Evolutionary conservation across 2,329 filamentous ascomycete genomes (phyloP).

Genomic region (Paracoccidioides lutzii): DNA sequence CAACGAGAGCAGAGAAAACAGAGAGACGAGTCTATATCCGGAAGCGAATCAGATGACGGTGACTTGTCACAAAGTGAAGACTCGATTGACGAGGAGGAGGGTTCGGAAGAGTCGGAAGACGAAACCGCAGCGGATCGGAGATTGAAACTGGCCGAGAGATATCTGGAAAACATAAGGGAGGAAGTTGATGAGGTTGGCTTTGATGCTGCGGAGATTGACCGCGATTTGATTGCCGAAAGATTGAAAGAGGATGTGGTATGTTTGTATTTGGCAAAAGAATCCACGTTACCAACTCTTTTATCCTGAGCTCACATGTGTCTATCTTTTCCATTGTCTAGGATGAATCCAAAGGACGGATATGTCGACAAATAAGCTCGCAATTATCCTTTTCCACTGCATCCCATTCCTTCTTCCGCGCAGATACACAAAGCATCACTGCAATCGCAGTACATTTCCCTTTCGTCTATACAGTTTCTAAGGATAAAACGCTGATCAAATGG

Average conservation of each 20-base stretch:
- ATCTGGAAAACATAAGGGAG: constrained; percentile 77
- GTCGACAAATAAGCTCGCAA: constrained; percentile 62
- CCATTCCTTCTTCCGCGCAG: constrained; percentile 63
- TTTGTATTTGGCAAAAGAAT: constrained; percentile 5
- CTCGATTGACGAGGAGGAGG: constrained; percentile 34
- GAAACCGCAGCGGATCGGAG: constrained; percentile 86
- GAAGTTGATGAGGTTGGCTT: constrained; percentile 78
- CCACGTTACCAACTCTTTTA: constrained; percentile 3
- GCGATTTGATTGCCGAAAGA: constrained; percentile 79
- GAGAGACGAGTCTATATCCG: constrained; percentile 72
- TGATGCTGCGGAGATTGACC: constrained; percentile 85
- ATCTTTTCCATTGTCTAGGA: constrained; percentile 32
- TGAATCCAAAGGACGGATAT: constrained; percentile 80
- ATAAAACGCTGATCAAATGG: constrained; percentile 80
- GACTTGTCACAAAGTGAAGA: constrained; percentile 36
- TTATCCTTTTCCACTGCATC: constrained; percentile 56
- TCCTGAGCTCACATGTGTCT: neutral
- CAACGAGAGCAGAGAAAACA: constrained; percentile 28
- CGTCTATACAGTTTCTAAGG: constrained; percentile 80
- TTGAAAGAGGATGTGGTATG: constrained; percentile 73
- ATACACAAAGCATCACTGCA: constrained; percentile 64
- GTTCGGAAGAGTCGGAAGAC: constrained; percentile 50
- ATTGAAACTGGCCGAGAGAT: constrained; percentile 76
- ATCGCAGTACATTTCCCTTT: constrained; percentile 68
- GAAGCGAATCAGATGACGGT: constrained; percentile 63